Conservation (phyloP, 2,329 filamentous ascomycete species). For the Microcyclospora pomicola region DNA sequence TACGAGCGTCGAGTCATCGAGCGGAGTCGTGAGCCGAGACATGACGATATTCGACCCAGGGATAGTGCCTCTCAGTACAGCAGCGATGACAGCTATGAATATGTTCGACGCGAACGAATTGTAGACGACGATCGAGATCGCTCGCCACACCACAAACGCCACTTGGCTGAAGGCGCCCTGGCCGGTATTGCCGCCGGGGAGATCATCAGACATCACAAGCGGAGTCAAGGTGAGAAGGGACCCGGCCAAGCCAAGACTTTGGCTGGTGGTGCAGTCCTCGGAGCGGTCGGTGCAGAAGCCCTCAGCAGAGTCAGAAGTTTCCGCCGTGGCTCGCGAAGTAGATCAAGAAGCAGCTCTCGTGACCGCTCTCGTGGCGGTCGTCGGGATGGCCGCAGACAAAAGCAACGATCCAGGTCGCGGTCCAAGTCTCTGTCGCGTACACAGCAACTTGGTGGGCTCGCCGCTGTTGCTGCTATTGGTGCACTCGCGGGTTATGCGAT, state of each 20-base stretch:
- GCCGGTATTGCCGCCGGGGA: slow-evolving; percentile 48
- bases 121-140: slow-evolving; percentile 23
- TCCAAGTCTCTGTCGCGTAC: slow-evolving; percentile 30
- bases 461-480: slow-evolving; percentile 46
- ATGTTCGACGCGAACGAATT: slow-evolving; percentile 35
- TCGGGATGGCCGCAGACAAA: slow-evolving; percentile 17
- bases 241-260: slow-evolving; percentile 39
- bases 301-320: slow-evolving; percentile 36
- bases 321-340: slow-evolving; percentile 11
- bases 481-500: slow-evolving; percentile 42
- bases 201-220: slow-evolving; percentile 43
- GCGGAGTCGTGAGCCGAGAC: slow-evolving; percentile 34
- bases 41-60: slow-evolving; percentile 35
- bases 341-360: slow-evolving; percentile 1
- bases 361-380: background rate
- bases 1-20: slow-evolving; percentile 45
- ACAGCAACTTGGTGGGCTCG: slow-evolving; percentile 43
- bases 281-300: slow-evolving; percentile 47
- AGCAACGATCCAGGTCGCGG: slow-evolving; percentile 26
- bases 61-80: slow-evolving; percentile 43
- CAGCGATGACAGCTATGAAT: slow-evolving; percentile 50
- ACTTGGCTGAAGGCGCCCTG: slow-evolving; percentile 49
- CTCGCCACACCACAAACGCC: slow-evolving; percentile 37
- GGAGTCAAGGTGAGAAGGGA: slow-evolving; percentile 40
- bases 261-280: slow-evolving; percentile 46